Evolutionary conservation across 352 stramenopile genomes (phyloP), one percentile per base, ranked within the genome.

Genomic region (Pythium guiyangense): DNA sequence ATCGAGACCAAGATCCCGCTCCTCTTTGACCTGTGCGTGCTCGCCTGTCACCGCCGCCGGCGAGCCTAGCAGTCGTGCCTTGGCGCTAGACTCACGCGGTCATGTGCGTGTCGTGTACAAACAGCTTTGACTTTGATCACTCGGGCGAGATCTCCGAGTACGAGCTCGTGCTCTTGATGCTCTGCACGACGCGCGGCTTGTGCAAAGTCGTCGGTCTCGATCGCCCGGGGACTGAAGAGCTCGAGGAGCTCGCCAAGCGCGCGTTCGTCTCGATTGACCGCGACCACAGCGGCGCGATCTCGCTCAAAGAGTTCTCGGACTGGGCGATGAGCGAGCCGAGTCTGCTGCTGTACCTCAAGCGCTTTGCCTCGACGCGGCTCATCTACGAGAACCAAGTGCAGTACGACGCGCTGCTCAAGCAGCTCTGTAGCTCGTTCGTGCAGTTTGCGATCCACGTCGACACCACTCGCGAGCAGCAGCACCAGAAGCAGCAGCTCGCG

Each of bases 101-200:
- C n/a, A n/a, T n/a, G n/a, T n/a, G n/a, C n/a, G n/a, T n/a, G n/a
- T n/a, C n/a, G n/a, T 9, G 31, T 37, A 9, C 6, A 9, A 37
- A 10, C 31, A 85, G 75, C 4, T 92, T 92, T 62, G 82, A 92
- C 62, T 92, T 92, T 50, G 77, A 90, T 35, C 73, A 90, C 25
- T 90, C 79, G 40, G 63, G 79, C 9, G 71, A 79, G 44, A 90
- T 92, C 18, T 90, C 77, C 0, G 63, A 79, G 47, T 63, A 69
- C 37, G 82, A 92, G 40, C 62, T 92, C 6, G 73, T 90, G 11
- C 63, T 92, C 12, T 60, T 92, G 12, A 79, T 90, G 75, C 67
- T 92, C 20, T 92, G 77, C 56, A 76, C 77, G 10, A 86, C 79
- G 15, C 71, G 82, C n/a, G 82, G 79, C 5, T 63, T 92, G 4